Percentiles rank a stretch among this genome's conserved stretches.
Conservation (phyloP, 768 basidiomycete species). For the Pisolithus orientalis region DNA sequence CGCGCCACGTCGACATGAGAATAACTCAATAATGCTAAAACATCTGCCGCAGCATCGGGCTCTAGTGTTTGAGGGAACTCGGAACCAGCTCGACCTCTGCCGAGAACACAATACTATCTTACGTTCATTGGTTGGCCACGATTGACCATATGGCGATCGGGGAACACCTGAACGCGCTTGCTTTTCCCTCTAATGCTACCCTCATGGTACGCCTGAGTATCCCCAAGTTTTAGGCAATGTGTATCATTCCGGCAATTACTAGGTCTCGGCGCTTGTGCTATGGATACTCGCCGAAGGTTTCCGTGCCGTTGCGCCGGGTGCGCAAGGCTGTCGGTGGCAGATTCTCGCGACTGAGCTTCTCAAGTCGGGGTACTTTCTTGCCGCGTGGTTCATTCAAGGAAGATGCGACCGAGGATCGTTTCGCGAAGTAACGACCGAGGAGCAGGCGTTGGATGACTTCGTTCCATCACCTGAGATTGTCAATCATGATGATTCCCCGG, state of each 20-base stretch:
- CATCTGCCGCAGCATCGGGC: too few species aligned
- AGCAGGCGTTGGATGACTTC: conserved; percentile 5
- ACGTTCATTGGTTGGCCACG: too few species aligned
- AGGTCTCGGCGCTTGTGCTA: conserved; percentile 11
- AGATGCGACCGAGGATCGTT: not conserved
- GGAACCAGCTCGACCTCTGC: too few species aligned
- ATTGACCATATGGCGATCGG: too few species aligned
- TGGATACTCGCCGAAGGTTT: conserved; percentile 11
- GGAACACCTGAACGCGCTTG: too few species aligned
- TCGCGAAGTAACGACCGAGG: conserved; percentile 1
- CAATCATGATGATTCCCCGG: conserved; percentile 2
- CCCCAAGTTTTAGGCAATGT: not conserved
- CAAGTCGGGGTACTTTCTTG: conserved; percentile 14
- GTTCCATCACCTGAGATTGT: conserved; percentile 4
- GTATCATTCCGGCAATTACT: too few species aligned
- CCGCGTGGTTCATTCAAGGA: conserved; percentile 8
- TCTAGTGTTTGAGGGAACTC: too few species aligned
- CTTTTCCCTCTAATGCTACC: too few species aligned
- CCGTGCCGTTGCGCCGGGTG: not conserved
- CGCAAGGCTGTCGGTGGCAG: conserved; percentile 7
- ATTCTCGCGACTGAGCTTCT: conserved; percentile 13
- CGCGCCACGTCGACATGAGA: too few species aligned
- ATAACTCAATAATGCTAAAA: too few species aligned
- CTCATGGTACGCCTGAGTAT: not conserved
- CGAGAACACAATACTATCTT: too few species aligned